These are phyloP conservation scores for Peronospora destructor DNA, from an alignment of 352 stramenopile genomes.

Conservation along the genomic window DNA sequence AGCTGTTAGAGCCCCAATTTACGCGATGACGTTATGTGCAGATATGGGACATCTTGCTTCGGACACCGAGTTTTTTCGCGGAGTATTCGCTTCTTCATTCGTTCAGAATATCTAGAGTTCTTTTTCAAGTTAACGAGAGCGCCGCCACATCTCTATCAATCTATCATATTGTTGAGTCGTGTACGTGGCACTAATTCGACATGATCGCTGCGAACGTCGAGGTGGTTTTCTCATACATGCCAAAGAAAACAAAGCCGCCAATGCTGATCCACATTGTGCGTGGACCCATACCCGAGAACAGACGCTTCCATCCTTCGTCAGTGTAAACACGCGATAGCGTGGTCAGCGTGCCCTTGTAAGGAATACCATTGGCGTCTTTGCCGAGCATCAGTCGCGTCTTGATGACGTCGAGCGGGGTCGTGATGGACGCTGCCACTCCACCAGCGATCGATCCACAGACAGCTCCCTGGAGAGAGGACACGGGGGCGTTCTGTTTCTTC, in stretches of 20 bases:
- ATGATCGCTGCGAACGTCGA: conserved; percentile 56
- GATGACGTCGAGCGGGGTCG: conserved; percentile 98
- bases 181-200: conserved; percentile 15
- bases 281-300: conserved; percentile 93
- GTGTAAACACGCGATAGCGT: conserved; percentile 87
- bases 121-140: conserved; percentile 1
- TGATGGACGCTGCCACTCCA: conserved; percentile 92
- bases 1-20: not conserved
- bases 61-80: not conserved
- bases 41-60: conserved; percentile 15
- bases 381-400: conserved; percentile 99
- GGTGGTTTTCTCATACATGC: conserved; percentile 94
- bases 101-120: not conserved
- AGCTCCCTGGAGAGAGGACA: conserved; percentile 90
- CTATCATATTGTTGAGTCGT: not conserved
- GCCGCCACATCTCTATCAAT: conserved; percentile 12
- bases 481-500: conserved; percentile 56
- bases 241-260: conserved; percentile 99
- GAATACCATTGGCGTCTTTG: conserved; percentile 88
- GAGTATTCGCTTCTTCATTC: not conserved
- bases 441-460: conserved; percentile 93
- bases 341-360: conserved; percentile 88
- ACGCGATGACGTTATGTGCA: not conserved
- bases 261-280: conserved; percentile 99
- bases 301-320: conserved; percentile 85